Conservation (phyloP, 805 yeast species). For the Starmerella vaccinii region DNA sequence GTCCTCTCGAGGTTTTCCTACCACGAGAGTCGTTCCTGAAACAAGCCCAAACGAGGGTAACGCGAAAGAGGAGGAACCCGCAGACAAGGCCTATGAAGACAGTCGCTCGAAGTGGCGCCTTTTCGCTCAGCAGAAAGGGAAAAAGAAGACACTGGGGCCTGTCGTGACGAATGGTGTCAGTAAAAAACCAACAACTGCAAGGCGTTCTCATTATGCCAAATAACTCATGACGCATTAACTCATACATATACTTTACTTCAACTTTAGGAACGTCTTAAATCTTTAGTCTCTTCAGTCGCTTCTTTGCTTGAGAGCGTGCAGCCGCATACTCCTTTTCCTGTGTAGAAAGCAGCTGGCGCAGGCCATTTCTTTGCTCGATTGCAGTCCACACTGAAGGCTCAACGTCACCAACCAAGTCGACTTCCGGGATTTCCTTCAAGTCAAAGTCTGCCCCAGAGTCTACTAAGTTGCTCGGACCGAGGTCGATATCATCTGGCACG, state of each 20-base stretch:
- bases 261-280: neutral
- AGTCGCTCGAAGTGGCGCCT: neutral
- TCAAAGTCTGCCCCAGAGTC: slow-evolving; percentile 23
- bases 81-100: neutral
- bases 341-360: slow-evolving; percentile 5
- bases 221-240: neutral
- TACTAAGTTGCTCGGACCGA: slow-evolving; percentile 4
- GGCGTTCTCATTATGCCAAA: neutral
- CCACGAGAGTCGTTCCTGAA: no score
- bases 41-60: no score
- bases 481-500: neutral
- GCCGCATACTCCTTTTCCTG: slow-evolving; percentile 15
- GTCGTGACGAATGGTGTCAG: neutral
- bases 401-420: slow-evolving; percentile 21
- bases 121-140: neutral
- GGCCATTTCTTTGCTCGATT: slow-evolving; percentile 15
- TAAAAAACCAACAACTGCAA: neutral
- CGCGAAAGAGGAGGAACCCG: neutral
- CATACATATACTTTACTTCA: neutral
- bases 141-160: neutral
- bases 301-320: slow-evolving; percentile 19
- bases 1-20: no score
- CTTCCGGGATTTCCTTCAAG: slow-evolving; percentile 18
- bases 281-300: slow-evolving; percentile 17
- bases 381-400: slow-evolving; percentile 24